These are phyloP conservation scores for Penstemon barbatus DNA, from an alignment of 257 asterid genomes.

Conservation along the genomic window DNA sequence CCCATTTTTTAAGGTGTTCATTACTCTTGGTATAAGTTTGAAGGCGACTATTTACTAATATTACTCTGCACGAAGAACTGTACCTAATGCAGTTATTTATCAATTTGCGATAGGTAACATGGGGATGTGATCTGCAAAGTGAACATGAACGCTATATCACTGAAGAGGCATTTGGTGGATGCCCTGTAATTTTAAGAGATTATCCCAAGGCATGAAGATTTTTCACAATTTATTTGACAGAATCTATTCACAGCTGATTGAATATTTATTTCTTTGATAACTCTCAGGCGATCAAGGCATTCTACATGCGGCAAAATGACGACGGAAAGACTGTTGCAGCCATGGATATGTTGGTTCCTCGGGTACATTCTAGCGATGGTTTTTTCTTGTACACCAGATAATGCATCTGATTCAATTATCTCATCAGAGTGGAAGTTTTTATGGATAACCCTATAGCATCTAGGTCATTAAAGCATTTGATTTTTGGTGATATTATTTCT, in stretches of 20 bases:
- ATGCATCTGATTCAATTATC: background rate
- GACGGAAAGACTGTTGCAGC: constrained; percentile 99
- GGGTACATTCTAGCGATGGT: constrained; percentile 49
- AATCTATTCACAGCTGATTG: constrained; percentile 11
- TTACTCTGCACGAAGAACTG: constrained; percentile 4
- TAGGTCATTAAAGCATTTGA: background rate
- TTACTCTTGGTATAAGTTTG: background rate
- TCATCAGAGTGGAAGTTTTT: constrained; percentile 9
- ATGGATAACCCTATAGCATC: constrained; percentile 11
- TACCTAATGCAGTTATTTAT: constrained; percentile 11
- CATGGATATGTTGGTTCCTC: constrained; percentile 99
- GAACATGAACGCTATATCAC: constrained; percentile 96
- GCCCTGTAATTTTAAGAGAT: constrained; percentile 93
- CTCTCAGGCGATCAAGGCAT: constrained; percentile 87
- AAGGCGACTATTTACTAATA: background rate
- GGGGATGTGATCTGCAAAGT: constrained; percentile 99
- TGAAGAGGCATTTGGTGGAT: constrained; percentile 86
- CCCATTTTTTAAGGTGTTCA: background rate
- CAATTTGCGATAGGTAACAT: constrained; percentile 57
- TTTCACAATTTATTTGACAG: constrained; percentile 13
- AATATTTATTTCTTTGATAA: constrained; percentile 24
- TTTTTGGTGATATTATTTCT: background rate
- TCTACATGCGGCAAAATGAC: constrained; percentile 94
- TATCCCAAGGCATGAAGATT: constrained; percentile 77
- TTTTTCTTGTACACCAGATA: constrained; percentile 7